Percentiles rank a stretch among this genome's conserved stretches.
Evolutionary conservation across 805 yeast species (phyloP).

Genomic region (Phaffomyces opuntiae): DNA sequence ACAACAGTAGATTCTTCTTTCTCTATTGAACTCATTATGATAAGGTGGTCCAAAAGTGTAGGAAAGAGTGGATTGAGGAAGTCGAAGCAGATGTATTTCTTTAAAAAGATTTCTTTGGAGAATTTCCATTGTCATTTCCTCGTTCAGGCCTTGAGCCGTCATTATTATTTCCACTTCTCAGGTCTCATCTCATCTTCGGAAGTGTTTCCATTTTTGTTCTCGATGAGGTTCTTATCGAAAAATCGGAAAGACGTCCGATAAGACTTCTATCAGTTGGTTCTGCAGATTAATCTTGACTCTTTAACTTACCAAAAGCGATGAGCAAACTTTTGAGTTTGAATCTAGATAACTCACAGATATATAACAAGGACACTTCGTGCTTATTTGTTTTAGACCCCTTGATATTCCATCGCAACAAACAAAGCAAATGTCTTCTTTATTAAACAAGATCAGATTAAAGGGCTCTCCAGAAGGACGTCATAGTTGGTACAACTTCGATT

Average conservation of each 20-base stretch:
- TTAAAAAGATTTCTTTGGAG: not conserved
- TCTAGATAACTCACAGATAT: not conserved
- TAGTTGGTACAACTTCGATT: constrained; percentile 2
- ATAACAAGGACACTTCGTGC: not conserved
- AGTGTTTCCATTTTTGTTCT: not conserved
- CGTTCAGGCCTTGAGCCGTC: too few species aligned
- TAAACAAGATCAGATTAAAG: not conserved
- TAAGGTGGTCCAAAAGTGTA: too few species aligned
- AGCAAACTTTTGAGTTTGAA: not conserved
- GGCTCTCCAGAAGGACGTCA: constrained; percentile 2
- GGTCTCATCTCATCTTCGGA: not conserved
- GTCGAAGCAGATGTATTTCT: not conserved
- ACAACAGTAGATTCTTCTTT: not conserved
- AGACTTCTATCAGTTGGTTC: too few species aligned
- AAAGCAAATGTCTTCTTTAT: not conserved
- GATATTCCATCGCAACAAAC: not conserved
- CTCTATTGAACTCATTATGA: not conserved
- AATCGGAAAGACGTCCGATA: too few species aligned
- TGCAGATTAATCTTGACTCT: too few species aligned
- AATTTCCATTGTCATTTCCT: too few species aligned
- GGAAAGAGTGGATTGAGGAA: not conserved
- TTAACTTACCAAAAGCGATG: too few species aligned
- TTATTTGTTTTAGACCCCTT: not conserved
- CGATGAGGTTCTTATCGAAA: too few species aligned
- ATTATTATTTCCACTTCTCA: too few species aligned